Conservation (phyloP, 1,284 basidiomycete species). For the Pulchroboletus neoregius region DNA sequence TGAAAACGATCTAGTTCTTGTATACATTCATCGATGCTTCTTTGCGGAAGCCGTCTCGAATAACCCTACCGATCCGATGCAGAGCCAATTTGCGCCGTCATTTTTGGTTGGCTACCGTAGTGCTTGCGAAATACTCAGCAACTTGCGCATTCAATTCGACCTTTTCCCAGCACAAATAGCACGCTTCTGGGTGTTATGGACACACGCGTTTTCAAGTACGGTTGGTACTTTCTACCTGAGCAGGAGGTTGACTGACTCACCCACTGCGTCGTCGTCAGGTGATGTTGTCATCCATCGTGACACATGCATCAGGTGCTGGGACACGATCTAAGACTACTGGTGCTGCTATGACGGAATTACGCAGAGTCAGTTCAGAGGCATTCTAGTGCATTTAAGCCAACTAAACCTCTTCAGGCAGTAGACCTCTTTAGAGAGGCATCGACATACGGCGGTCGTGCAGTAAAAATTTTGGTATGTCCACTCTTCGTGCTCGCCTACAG, state of each 20-base stretch:
- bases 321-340: conserved; percentile 60
- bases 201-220: conserved; percentile 60
- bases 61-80: conserved; percentile 55
- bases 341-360: conserved; percentile 61
- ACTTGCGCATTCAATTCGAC: conserved; percentile 48
- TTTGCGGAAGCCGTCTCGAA: conserved; percentile 61
- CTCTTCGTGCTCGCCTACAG: neutral
- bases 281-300: conserved; percentile 67
- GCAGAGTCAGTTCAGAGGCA: conserved; percentile 27
- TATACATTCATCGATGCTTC: conserved; percentile 67
- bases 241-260: neutral
- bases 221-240: conserved; percentile 35
- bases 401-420: conserved; percentile 37
- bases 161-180: conserved; percentile 57
- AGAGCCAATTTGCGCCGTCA: conserved; percentile 59
- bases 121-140: conserved; percentile 52
- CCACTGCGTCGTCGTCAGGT: conserved; percentile 39
- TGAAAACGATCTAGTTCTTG: conserved; percentile 42
- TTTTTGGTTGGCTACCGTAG: conserved; percentile 63
- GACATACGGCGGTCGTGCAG: conserved; percentile 56
- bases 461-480: conserved; percentile 57
- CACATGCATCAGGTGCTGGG: conserved; percentile 43
- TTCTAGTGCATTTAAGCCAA: neutral
- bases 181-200: conserved; percentile 66
- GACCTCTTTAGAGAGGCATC: conserved; percentile 61